Evolutionary conservation across 2,329 filamentous ascomycete species (phyloP).

Genomic region (Ceratocystis huliohia): DNA sequence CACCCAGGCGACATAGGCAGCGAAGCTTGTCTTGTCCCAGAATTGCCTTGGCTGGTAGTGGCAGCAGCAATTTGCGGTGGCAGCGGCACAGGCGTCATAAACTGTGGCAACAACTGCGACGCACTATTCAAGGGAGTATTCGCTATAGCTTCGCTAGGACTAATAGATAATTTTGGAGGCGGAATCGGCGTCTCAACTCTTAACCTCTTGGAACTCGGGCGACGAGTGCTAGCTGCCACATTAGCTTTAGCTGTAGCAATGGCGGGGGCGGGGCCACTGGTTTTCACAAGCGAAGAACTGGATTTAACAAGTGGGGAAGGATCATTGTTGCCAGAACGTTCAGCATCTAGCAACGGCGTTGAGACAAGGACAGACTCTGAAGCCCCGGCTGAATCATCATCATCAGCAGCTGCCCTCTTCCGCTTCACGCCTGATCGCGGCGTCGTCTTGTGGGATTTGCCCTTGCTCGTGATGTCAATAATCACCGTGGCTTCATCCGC

Average conservation of each 20-base stretch:
- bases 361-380: neutral
- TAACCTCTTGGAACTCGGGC: conserved; percentile 33
- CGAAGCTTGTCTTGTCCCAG: neutral
- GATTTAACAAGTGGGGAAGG: too few species aligned
- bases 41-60: neutral
- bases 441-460: neutral
- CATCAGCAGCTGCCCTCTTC: conserved; percentile 10
- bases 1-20: conserved; percentile 3
- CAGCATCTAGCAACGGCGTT: too few species aligned
- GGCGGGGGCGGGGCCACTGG: neutral
- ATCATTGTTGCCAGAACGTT: too few species aligned
- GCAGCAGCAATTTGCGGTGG: conserved; percentile 12
- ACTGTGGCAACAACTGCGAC: conserved; percentile 10
- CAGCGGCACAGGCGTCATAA: conserved; percentile 34
- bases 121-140: conserved; percentile 20
- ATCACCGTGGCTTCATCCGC: too few species aligned
- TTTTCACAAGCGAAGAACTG: neutral
- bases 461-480: too few species aligned
- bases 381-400: conserved; percentile 17
- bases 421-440: conserved; percentile 11
- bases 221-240: conserved; percentile 22
- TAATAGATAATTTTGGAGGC: conserved; percentile 30
- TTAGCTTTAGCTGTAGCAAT: conserved; percentile 27
- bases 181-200: conserved; percentile 48
- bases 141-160: conserved; percentile 23